Evolutionary conservation across 2,329 filamentous ascomycete species (phyloP).

Genomic region (Botrytis fabae): DNA sequence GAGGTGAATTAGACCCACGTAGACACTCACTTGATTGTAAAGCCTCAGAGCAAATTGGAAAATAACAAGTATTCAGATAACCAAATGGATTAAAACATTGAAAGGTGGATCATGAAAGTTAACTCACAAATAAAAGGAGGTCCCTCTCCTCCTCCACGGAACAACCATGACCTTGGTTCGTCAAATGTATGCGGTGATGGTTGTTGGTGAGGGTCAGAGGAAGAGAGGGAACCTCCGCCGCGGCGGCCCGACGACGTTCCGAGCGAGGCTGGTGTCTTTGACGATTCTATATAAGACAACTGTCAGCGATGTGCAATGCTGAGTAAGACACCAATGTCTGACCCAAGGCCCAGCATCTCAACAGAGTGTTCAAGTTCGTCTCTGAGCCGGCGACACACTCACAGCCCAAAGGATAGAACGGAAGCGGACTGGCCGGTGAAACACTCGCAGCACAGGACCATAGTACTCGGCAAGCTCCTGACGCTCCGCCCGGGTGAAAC

Average conservation of each 20-base stretch:
- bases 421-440: neutral
- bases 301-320: neutral
- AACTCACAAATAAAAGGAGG: neutral
- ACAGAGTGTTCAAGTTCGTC: neutral
- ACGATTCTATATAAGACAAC: slow-evolving; percentile 5
- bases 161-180: neutral
- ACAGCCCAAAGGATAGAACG: neutral
- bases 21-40: neutral
- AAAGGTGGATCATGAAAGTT: too few relatives aligned
- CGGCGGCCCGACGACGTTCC: neutral
- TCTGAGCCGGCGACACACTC: neutral
- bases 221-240: neutral
- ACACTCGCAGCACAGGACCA: neutral
- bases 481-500: neutral
- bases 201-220: neutral
- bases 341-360: neutral
- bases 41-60: neutral
- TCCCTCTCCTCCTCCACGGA: neutral
- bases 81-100: neutral
- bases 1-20: neutral
- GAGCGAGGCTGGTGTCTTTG: neutral
- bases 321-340: slow-evolving; percentile 2
- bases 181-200: neutral
- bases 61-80: neutral
- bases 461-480: slow-evolving; percentile 14